Percentiles rank a stretch among this genome's conserved stretches.
Conservation (phyloP, 2,329 filamentous ascomycete species). For the Chalaropsis ovoidea region DNA sequence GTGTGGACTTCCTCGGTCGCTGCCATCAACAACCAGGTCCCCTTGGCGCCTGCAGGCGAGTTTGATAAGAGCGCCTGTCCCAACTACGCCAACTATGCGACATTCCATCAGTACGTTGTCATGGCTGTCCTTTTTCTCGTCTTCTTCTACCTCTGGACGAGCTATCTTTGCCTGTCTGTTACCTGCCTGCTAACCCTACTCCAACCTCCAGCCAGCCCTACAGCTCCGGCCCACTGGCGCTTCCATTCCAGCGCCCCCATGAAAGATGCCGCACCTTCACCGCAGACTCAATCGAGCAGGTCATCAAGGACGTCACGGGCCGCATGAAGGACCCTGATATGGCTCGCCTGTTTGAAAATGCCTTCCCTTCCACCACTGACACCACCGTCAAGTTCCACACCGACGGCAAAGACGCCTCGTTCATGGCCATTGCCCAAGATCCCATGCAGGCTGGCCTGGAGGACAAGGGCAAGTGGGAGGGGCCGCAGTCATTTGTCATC, state of each 20-base stretch:
- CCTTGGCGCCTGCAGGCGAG: slow-evolving; percentile 14
- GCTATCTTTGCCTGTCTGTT: neutral
- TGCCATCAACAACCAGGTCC: neutral
- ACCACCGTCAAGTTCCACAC: slow-evolving; percentile 85
- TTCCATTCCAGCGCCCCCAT: slow-evolving; percentile 80
- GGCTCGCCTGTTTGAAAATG: slow-evolving; percentile 86
- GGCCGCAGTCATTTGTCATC: slow-evolving; percentile 83
- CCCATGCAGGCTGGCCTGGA: slow-evolving; percentile 32
- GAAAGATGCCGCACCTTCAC: slow-evolving; percentile 78
- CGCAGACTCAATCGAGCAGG: slow-evolving; percentile 74
- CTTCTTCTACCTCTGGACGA: neutral
- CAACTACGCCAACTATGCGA: slow-evolving; percentile 36
- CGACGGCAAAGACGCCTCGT: slow-evolving; percentile 40
- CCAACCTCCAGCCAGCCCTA: slow-evolving; percentile 54
- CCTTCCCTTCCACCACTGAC: slow-evolving; percentile 84
- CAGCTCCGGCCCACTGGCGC: slow-evolving; percentile 64
- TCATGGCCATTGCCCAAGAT: slow-evolving; percentile 32
- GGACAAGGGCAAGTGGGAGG: slow-evolving; percentile 61
- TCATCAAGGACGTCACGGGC: slow-evolving; percentile 71
- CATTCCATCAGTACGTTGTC: slow-evolving; percentile 34
- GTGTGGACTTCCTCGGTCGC: slow-evolving; percentile 11
- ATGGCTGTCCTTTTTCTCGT: slow-evolving; percentile 23
- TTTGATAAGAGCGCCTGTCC: slow-evolving; percentile 33
- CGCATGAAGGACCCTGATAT: slow-evolving; percentile 78
- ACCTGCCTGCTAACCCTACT: neutral